Evolutionary conservation across 2,329 filamentous ascomycete genomes (phyloP).

Genomic region (Rhinocladiella similis): DNA sequence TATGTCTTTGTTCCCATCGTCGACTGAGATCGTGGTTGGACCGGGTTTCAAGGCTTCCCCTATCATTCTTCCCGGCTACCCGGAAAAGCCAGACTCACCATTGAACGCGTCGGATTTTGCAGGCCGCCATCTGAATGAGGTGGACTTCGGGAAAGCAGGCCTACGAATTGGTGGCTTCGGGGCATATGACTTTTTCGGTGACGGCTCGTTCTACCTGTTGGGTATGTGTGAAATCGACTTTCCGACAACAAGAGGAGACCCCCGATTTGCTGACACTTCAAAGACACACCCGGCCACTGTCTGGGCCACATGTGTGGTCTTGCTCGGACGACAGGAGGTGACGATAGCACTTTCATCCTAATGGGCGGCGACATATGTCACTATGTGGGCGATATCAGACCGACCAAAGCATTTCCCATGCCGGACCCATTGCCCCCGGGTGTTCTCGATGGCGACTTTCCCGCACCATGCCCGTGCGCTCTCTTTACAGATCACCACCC

Average conservation of each 20-base stretch:
- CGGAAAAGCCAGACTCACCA: constrained; percentile 38
- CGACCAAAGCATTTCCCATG: constrained; percentile 31
- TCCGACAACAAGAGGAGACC: too few species aligned
- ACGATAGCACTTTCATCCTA: constrained; percentile 31
- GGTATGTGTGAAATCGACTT: constrained; percentile 32
- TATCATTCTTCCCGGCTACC: constrained; percentile 49
- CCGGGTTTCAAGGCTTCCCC: constrained; percentile 48
- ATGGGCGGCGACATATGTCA: constrained; percentile 54
- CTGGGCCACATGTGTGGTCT: constrained; percentile 53
- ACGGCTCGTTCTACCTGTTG: constrained; percentile 44
- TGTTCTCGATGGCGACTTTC: constrained; percentile 10
- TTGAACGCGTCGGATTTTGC: constrained; percentile 38
- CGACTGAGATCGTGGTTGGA: constrained; percentile 53
- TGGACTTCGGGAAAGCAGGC: constrained; percentile 10
- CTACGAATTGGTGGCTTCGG: constrained; percentile 39
- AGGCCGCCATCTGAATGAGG: constrained; percentile 30
- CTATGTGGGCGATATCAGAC: constrained; percentile 37
- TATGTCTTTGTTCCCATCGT: constrained; percentile 46
- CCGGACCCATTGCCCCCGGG: constrained; percentile 17
- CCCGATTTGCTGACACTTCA: background rate
- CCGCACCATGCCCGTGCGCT: constrained; percentile 29
- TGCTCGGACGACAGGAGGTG: constrained; percentile 43
- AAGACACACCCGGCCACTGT: constrained; percentile 46
- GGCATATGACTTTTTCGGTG: constrained; percentile 44
- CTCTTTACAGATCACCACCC: constrained; percentile 30